Evolutionary conservation across 768 basidiomycete species (phyloP), one percentile per base, ranked within the genome.

Genomic region (Lactarius quietus): DNA sequence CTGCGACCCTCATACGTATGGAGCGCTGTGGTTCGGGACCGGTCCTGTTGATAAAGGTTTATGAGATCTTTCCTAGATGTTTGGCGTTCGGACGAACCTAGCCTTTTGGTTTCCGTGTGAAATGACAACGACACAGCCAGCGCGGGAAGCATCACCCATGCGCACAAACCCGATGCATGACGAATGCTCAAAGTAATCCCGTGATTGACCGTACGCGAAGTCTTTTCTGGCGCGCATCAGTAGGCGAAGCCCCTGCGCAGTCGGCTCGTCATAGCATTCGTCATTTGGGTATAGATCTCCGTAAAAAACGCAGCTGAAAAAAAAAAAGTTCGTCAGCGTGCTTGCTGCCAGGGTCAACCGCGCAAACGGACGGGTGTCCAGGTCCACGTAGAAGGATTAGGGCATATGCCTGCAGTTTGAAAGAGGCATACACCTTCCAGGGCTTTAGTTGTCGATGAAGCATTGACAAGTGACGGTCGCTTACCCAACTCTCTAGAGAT

Each of bases 331-430:
- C 26, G 58, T 48, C 48, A 63, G 54, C 39, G 48, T 33, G 48
- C 43, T 29, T 59, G 58, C 15, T 55, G 53, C 57, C 14, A 38
- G 28, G 45, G 57, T 1, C 38, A 51, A 28, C 15, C 10, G 36
- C 20, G 38, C 20, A 8, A 6, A 79, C 90, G 73, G 71, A 93
- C 91, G 92, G 92, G 69, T 89, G 82, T 33, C 92, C 92, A 48
- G 80, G 75, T 43, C 79, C 78, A 66, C 89, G 85, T 55, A 94
- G 79, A 61, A 94, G 79, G 70, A 92, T 90, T 43, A 94, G 73
- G 1, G 92, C 84, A 73, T 94, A 93, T 1, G 92, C 91, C 70
- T 93, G 91, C 36, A 85, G 75, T 74, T 93, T 93, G 79, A 93
- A 93, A 69, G 81, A 81, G 33, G 74, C 75, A 45, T 78, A 82